phyloP scores from a whole-genome alignment of 2,329 filamentous ascomycete genomes.

The Trichoderma sp. region DNA sequence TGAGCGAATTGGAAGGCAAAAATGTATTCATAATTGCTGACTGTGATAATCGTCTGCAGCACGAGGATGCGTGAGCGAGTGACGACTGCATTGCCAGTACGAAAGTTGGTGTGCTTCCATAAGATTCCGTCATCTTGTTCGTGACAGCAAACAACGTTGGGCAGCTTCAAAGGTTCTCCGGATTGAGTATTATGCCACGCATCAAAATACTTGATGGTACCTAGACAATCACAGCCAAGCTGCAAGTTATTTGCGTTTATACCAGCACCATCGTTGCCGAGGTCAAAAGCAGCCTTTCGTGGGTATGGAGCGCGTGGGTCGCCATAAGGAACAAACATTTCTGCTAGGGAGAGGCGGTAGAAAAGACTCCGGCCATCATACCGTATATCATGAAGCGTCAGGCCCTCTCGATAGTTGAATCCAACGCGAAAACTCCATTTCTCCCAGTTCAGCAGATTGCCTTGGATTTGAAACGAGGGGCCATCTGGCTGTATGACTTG shows the following conservation, averaged over 20 bases:
- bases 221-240: constrained; percentile 64
- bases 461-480: not conserved
- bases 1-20: constrained; percentile 50
- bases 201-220: constrained; percentile 43
- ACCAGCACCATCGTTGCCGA: constrained; percentile 65
- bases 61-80: constrained; percentile 55
- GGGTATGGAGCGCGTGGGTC: constrained; percentile 52
- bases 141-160: constrained; percentile 37
- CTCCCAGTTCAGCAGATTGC: not conserved
- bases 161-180: constrained; percentile 19
- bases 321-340: not conserved
- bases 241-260: constrained; percentile 63
- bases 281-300: constrained; percentile 67
- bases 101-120: constrained; percentile 62
- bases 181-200: not conserved
- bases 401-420: constrained; percentile 53
- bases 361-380: constrained; percentile 62
- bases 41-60: constrained; percentile 59
- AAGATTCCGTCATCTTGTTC: constrained; percentile 50
- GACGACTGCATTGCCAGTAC: constrained; percentile 54
- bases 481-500: not conserved
- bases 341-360: constrained; percentile 9
- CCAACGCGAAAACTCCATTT: not conserved
- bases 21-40: constrained; percentile 61
- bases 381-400: constrained; percentile 64